A percentile compares a stretch with the other conserved stretches of the same genome.
Conservation (phyloP, 768 basidiomycete genomes). For the Ephemerocybe angulata region DNA sequence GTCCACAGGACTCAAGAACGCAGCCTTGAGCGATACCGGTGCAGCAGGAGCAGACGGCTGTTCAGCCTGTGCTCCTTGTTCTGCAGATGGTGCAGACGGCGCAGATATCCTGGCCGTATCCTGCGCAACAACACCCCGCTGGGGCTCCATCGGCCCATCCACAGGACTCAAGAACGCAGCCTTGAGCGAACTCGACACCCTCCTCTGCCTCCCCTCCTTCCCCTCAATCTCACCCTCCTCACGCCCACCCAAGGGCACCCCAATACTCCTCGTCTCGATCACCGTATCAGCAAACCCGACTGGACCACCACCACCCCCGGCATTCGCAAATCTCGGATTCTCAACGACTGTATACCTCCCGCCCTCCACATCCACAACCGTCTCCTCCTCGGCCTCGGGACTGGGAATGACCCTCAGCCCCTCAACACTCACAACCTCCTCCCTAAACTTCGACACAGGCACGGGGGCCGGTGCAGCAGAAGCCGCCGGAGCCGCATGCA, state of each 20-base stretch:
- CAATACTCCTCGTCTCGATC: background rate
- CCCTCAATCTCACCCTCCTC: background rate
- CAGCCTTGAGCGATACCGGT: background rate
- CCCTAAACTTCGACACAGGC: background rate
- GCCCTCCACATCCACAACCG: constrained; percentile 19
- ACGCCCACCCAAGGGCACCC: too few species aligned
- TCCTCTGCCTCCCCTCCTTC: background rate
- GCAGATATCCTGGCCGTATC: too few species aligned
- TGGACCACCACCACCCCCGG: background rate
- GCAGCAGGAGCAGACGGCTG: background rate
- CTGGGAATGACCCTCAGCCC: background rate
- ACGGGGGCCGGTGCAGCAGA: background rate
- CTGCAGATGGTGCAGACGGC: too few species aligned
- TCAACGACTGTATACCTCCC: constrained; percentile 46
- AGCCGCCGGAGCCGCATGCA: background rate
- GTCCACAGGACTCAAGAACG: background rate
- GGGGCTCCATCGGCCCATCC: background rate
- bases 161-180: background rate
- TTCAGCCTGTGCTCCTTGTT: too few species aligned
- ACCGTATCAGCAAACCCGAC: background rate
- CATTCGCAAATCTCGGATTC: constrained; percentile 46
- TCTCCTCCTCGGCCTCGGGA: constrained; percentile 33
- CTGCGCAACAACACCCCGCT: too few species aligned
- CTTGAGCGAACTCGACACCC: background rate
- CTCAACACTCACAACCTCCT: background rate